Conservation (phyloP, 1,284 basidiomycete genomes). For the Gomphus bonarii region DNA sequence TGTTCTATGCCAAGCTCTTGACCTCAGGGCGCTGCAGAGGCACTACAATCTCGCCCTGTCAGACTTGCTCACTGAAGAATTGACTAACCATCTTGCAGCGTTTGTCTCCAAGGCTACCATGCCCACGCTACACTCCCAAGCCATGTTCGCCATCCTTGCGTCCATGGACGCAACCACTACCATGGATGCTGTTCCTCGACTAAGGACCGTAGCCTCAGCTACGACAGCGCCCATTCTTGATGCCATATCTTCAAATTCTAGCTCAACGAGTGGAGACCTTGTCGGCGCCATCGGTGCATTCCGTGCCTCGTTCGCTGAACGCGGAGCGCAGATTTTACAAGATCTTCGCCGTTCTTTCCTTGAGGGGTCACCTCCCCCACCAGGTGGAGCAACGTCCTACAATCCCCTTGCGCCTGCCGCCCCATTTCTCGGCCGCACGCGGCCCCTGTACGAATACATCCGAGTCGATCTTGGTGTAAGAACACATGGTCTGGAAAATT, state of each 20-base stretch:
- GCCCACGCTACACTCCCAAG: constrained; percentile 8
- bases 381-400: not conserved
- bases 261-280: constrained; percentile 22
- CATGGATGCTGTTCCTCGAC: constrained; percentile 57
- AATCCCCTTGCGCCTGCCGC: constrained; percentile 42
- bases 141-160: constrained; percentile 28
- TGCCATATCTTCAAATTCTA: constrained; percentile 30
- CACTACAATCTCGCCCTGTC: constrained; percentile 47
- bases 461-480: constrained; percentile 52
- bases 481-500: constrained; percentile 69
- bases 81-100: constrained; percentile 23
- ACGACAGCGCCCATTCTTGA: constrained; percentile 52
- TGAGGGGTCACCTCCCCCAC: not conserved
- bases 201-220: constrained; percentile 56
- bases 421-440: constrained; percentile 50
- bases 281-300: constrained; percentile 16
- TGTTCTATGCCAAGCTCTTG: constrained; percentile 71
- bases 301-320: constrained; percentile 19
- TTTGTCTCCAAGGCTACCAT: constrained; percentile 17
- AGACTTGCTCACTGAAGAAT: constrained; percentile 40
- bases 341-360: not conserved
- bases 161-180: constrained; percentile 56
- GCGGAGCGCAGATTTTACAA: constrained; percentile 12
- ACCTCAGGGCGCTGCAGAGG: constrained; percentile 60
- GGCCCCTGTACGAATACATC: constrained; percentile 61